A percentile compares a stretch with the other conserved stretches of the same genome.
phyloP scores from a whole-genome alignment of 176 grass and related monocot genomes.

The Eragrostis curvula region DNA sequence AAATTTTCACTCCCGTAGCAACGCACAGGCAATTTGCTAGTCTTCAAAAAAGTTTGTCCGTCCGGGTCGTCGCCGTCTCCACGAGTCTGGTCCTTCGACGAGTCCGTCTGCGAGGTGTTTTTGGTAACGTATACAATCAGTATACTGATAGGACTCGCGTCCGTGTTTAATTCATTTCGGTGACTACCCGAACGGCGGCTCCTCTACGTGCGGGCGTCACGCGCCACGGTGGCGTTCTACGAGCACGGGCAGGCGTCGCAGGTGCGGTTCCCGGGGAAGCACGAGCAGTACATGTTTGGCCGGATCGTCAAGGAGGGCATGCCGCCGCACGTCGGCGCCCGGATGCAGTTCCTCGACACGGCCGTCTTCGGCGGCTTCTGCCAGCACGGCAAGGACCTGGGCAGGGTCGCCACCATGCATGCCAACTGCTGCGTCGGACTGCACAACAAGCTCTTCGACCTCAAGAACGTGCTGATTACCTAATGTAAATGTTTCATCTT shows the following conservation, averaged over 20 bases:
- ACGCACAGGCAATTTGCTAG: too few relatives aligned
- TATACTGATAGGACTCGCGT: too few relatives aligned
- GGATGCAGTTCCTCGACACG: slow-evolving; percentile 71
- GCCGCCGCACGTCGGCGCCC: slow-evolving; percentile 33
- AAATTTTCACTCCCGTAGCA: too few relatives aligned
- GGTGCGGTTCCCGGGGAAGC: slow-evolving; percentile 48
- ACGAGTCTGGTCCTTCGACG: too few relatives aligned
- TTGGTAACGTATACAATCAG: too few relatives aligned
- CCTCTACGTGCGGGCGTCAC: slow-evolving; percentile 53
- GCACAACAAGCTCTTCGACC: slow-evolving; percentile 64
- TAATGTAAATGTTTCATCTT: too few relatives aligned
- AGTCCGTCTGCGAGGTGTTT: too few relatives aligned
- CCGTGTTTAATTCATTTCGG: too few relatives aligned
- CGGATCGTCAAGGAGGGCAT: slow-evolving; percentile 67
- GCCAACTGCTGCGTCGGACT: slow-evolving; percentile 79
- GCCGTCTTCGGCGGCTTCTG: slow-evolving; percentile 61
- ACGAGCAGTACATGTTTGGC: slow-evolving; percentile 79
- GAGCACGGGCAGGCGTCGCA: slow-evolving; percentile 58
- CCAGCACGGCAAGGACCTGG: slow-evolving; percentile 60
- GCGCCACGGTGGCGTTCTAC: slow-evolving; percentile 57
- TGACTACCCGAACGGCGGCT: slow-evolving; percentile 78
- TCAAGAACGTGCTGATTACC: slow-evolving; percentile 71
- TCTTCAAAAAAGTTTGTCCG: too few relatives aligned
- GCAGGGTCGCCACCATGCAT: slow-evolving; percentile 64
- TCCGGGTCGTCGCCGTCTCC: too few relatives aligned